A percentile compares a stretch with the other conserved stretches of the same genome.
phyloP scores from a whole-genome alignment of 257 asterid species.

The Solanum arcanum region DNA sequence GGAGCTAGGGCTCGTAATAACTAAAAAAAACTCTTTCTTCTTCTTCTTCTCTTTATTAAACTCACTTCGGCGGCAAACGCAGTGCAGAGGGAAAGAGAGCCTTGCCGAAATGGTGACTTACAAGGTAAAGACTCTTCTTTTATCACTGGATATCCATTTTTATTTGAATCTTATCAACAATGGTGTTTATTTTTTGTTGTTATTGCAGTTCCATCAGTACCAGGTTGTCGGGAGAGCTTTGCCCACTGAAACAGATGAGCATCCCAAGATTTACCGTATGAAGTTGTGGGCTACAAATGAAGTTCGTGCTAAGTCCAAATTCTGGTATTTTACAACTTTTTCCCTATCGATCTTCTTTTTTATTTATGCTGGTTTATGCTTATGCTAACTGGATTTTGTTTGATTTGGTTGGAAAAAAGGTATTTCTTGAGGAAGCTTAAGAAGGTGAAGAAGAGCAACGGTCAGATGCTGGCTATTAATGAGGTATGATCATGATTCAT shows the following conservation, averaged over 20 bases:
- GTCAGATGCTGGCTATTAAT: slow-evolving; percentile 78
- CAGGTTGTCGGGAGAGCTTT: slow-evolving; percentile 87
- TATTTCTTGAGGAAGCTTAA: slow-evolving; percentile 81
- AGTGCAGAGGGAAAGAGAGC: slow-evolving; percentile 1
- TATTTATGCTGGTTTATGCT: background rate
- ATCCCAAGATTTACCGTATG: slow-evolving; percentile 88
- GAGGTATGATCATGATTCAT: slow-evolving; percentile 32
- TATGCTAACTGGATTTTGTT: background rate
- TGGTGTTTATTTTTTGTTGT: background rate
- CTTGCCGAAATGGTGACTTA: slow-evolving; percentile 30
- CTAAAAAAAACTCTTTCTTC: background rate
- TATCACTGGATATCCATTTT: background rate
- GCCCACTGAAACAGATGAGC: slow-evolving; percentile 74
- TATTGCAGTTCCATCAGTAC: slow-evolving; percentile 70
- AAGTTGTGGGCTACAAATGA: slow-evolving; percentile 40
- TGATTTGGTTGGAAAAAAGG: slow-evolving; percentile 17
- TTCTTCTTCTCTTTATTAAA: background rate
- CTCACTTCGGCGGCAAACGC: background rate
- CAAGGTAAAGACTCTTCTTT: slow-evolving; percentile 16
- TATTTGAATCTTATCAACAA: background rate
- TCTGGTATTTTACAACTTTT: slow-evolving; percentile 25
- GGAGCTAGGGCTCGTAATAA: background rate
- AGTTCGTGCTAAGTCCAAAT: slow-evolving; percentile 78
- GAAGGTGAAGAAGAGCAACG: slow-evolving; percentile 83
- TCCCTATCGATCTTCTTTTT: background rate